A percentile compares a stretch with the other conserved stretches of the same genome.
Evolutionary conservation across 108 stramenopile genomes (phyloP).

Genomic region (Nannochloropsis gaditana): DNA sequence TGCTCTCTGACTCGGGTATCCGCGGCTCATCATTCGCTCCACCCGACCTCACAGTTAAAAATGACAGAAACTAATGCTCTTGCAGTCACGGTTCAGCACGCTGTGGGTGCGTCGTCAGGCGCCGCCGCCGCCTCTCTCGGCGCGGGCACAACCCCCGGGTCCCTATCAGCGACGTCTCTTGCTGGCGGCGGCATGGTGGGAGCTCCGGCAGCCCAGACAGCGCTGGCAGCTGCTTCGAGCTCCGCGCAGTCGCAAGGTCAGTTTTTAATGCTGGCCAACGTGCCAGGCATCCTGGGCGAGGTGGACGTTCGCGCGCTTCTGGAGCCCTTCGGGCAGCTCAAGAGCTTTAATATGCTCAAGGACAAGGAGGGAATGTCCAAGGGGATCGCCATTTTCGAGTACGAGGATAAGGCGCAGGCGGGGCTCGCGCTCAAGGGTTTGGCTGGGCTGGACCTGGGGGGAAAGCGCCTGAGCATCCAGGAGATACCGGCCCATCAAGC

Average conservation of each 20-base stretch:
- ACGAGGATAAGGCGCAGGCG: neutral
- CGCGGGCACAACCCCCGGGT: neutral
- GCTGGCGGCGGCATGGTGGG: too few relatives aligned
- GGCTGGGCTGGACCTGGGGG: constrained; percentile 28
- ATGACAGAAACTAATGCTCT: too few relatives aligned
- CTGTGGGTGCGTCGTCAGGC: neutral
- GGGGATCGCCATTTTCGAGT: constrained; percentile 28
- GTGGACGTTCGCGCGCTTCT: constrained; percentile 31
- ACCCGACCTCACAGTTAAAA: too few relatives aligned
- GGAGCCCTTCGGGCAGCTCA: constrained; percentile 30
- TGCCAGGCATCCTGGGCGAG: constrained; percentile 25
- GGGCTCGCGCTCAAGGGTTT: constrained; percentile 30
- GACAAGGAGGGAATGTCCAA: constrained; percentile 20
- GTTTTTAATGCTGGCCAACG: constrained; percentile 34
- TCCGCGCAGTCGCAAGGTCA: neutral
- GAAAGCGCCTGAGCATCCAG: constrained; percentile 13
- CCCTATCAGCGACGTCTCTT: neutral
- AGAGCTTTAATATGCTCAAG: constrained; percentile 25
- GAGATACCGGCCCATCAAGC: constrained; percentile 27
- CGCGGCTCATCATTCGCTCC: too few relatives aligned
- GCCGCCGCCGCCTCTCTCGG: neutral
- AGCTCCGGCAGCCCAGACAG: too few relatives aligned
- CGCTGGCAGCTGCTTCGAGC: neutral
- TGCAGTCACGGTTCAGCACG: neutral
- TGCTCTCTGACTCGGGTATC: too few relatives aligned